phyloP scores from a whole-genome alignment of 192 early-diverging fungal genomes.

The Gonapodya prolifera region DNA sequence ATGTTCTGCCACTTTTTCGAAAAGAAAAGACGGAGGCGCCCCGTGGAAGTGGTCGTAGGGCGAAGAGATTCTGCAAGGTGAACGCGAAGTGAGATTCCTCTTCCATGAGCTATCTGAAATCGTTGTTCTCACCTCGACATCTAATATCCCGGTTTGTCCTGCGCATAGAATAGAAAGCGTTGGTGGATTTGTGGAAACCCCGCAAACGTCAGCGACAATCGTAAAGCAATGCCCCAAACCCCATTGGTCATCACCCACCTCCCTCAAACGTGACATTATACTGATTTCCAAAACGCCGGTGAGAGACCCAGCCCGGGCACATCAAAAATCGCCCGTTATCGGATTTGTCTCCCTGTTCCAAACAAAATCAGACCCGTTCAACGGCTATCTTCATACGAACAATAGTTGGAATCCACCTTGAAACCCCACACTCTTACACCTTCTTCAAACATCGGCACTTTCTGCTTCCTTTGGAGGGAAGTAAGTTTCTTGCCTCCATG shows the following conservation, averaged over 20 bases:
- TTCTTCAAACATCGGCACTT: background rate
- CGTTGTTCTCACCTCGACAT: background rate
- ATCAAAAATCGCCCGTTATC: background rate
- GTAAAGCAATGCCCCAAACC: too few species aligned
- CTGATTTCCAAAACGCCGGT: background rate
- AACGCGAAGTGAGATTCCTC: background rate
- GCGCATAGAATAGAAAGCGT: background rate
- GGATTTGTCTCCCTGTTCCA: background rate
- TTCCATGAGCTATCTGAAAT: background rate
- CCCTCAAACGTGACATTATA: background rate
- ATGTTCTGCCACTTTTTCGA: background rate
- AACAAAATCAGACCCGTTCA: too few species aligned
- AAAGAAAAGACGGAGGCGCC: background rate
- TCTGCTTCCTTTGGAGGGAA: too few species aligned
- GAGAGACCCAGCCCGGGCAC: background rate
- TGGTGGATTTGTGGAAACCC: background rate
- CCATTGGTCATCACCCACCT: too few species aligned
- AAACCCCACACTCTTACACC: background rate
- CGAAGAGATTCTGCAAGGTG: background rate
- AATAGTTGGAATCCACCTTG: background rate
- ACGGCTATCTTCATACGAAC: too few species aligned
- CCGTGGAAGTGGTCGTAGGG: background rate
- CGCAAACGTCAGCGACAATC: background rate
- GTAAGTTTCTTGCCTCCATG: too few species aligned
- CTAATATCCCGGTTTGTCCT: background rate